Base-by-base conservation (phyloP, 2,329 filamentous ascomycete species). In the Trichoderma polysporum region DNA sequence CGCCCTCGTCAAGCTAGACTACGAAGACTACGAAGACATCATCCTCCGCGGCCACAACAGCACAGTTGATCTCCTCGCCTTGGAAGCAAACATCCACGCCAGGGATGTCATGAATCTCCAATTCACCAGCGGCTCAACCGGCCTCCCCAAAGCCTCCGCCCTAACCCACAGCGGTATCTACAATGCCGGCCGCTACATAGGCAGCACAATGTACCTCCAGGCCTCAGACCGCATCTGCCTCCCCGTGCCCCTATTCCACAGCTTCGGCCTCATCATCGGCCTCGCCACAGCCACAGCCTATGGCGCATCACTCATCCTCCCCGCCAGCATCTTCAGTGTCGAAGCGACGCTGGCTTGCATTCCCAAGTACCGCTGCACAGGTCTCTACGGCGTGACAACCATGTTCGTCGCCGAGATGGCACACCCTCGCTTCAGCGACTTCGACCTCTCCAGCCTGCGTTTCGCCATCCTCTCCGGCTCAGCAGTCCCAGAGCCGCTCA, bases 351-450 rank as follows among this genome's bases (percentile, higher is more conserved):
- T 65, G 1, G 31, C 39, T 5, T 65, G 50, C 27, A 65, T 65
- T n/a, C 35, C 52, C 25, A 45, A 57, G 2, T 54, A 65, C 33
- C 39, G 52, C 29, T 56, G 49, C 27, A 65, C 62, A 8, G 39
- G 52, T 8, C 35, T 65, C n/a, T 56, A 65, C 52, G 62, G 62
- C 27, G 62, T 65, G 0, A 54, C 62, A 7, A 65, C 62, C 0
- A 65, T 65, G 62, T 65, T 65, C 12, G 62, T 57, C 13, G 62
- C 62, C 13, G 60, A 63, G 15, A 63, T 63, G 60, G 47, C 60
- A 1, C 60, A 53, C 17, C 33, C 35, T 4, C 29, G 47, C 27
- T 50, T 53, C 9, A 27, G 17, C 4, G 35, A 53, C 4, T 41
- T 15, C 27, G 50, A 63, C 27, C 60, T 53, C 33, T 54, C 45